Base-by-base conservation (phyloP, 169 alveolate genomes). In the Plasmodium adleri region DNA sequence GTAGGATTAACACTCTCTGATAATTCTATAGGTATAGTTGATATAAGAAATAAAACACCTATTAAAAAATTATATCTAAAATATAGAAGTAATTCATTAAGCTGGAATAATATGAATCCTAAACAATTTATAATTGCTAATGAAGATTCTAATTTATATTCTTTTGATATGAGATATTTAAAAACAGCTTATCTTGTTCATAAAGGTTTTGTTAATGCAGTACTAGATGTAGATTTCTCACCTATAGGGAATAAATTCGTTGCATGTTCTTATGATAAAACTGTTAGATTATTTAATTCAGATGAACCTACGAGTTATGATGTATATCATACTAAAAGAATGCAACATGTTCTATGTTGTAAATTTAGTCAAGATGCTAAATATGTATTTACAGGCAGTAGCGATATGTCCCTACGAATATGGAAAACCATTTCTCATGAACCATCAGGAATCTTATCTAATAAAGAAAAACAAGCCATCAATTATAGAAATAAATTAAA, bases 31-130 rank as follows among this genome's bases (percentile, higher is more conserved):
- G 97, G 98, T 22, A 88, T 96, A 24, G 95, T 94, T 91, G 99
- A 98, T 92, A 94, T 96, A 56, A 90, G 99, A 75, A 96, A 97
- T 7, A 96, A 97, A 78, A 94, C 98, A 22, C 97, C 98, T 47
- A 80, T 98, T 22, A 92, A 98, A 54, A 97, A 96, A 94, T 94
- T 98, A 3, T 89, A 93, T 28, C 78, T 97, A 76, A 95, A 95
- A 90, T 96, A 96, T 95, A 95, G 99, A 83, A 93, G 98, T 68
- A 96, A 97, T 66, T 98, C 99, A 56, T 72, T 98, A 12, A 94
- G 99, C 70, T 99, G 99, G 99, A 99, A 99, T 92, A 99, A 99
- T 10, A 97, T 96, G 80, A 98, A 99, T 72, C 99, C 99, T 43
- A 88, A 97, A 74, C 96, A 98, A 83, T 97, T 99, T 89, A 98